A percentile compares a stretch with the other conserved stretches of the same genome.
Conservation (phyloP, 257 asterid genomes). For the Linaria vulgaris region DNA sequence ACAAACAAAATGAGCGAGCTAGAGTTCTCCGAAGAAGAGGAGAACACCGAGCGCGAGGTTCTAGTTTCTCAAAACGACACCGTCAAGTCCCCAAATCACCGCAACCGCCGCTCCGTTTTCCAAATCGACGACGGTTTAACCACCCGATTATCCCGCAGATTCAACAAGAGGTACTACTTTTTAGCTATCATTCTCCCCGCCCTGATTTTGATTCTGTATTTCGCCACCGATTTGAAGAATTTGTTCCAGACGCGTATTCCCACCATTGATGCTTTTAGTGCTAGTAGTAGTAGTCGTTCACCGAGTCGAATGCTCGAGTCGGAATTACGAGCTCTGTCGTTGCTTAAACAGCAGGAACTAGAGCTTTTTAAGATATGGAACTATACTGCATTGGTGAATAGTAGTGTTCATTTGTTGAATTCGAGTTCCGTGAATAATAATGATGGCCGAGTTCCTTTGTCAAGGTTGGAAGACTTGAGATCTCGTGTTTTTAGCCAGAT, state of each 20-base stretch:
- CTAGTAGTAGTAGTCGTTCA: slow-evolving; percentile 25
- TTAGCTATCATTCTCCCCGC: slow-evolving; percentile 55
- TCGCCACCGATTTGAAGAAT: slow-evolving; percentile 53
- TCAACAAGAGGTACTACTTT: slow-evolving; percentile 63
- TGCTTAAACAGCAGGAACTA: slow-evolving; percentile 74
- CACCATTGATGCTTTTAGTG: slow-evolving; percentile 27
- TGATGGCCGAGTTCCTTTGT: too few relatives aligned
- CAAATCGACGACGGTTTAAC: slow-evolving; percentile 40
- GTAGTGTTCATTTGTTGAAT: slow-evolving; percentile 17
- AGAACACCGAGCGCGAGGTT: slow-evolving; percentile 61
- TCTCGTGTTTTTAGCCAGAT: slow-evolving; percentile 59
- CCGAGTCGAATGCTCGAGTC: slow-evolving; percentile 78
- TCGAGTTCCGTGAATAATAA: slow-evolving; percentile 24
- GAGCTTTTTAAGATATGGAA: slow-evolving; percentile 76
- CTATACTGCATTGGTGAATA: slow-evolving; percentile 38
- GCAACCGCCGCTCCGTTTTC: slow-evolving; percentile 36
- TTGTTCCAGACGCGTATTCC: slow-evolving; percentile 55
- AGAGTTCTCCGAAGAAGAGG: slow-evolving; percentile 83
- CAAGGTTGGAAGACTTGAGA: slow-evolving; percentile 46
- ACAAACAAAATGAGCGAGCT: slow-evolving; percentile 46
- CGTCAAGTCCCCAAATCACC: slow-evolving; percentile 44
- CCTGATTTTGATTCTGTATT: slow-evolving; percentile 53
- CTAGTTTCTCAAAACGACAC: slow-evolving; percentile 57
- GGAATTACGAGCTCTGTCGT: slow-evolving; percentile 64
- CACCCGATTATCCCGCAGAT: slow-evolving; percentile 32